Conservation (phyloP, 2,329 filamentous ascomycete genomes). For the Epichloe aotearoae region DNA sequence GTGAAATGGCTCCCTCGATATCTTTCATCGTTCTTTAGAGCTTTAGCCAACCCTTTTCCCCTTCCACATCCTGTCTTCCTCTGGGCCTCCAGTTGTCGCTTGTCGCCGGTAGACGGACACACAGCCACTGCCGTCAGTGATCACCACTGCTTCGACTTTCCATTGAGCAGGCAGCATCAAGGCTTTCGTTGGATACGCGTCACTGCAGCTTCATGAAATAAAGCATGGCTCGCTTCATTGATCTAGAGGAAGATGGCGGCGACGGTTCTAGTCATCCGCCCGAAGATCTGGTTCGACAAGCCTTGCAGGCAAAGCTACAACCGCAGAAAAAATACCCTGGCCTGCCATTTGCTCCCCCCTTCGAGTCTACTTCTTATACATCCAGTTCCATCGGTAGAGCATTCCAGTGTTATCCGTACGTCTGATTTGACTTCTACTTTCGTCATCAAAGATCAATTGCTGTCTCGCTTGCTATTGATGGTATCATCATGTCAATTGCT, state of each 20-base stretch:
- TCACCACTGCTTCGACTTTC: neutral
- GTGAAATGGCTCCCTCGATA: constrained; percentile 5
- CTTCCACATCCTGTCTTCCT: neutral
- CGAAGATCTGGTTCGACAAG: constrained; percentile 4
- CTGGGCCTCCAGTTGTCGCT: too few species aligned
- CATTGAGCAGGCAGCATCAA: neutral
- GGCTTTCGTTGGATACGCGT: neutral
- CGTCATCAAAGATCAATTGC: neutral
- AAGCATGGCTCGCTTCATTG: constrained; percentile 13
- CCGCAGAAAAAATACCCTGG: neutral
- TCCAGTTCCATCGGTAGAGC: constrained; percentile 16
- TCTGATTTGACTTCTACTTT: neutral
- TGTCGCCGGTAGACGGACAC: neutral
- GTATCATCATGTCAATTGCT: neutral
- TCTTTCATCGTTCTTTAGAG: neutral
- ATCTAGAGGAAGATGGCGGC: constrained; percentile 9
- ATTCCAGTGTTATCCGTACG: constrained; percentile 25
- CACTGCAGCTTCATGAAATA: neutral
- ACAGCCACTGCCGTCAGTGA: neutral
- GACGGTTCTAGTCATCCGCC: constrained; percentile 3
- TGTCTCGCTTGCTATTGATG: neutral
- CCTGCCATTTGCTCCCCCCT: neutral
- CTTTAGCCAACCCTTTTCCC: neutral
- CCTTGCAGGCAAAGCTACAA: constrained; percentile 2
- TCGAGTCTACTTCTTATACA: neutral